Conservation (phyloP, 768 basidiomycete species). For the Boletales sp. region DNA sequence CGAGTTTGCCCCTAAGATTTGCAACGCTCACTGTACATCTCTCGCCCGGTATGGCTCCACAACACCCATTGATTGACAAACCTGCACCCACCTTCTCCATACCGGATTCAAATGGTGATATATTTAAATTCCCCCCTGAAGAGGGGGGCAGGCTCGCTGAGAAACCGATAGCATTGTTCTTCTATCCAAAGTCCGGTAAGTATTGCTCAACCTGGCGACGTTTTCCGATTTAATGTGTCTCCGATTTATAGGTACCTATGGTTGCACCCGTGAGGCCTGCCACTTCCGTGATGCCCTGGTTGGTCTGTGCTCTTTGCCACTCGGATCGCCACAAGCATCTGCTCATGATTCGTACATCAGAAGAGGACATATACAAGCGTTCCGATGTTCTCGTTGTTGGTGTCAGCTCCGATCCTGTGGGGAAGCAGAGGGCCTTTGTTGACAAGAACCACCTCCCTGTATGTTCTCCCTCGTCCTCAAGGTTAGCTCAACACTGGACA, state of each 20-base stretch:
- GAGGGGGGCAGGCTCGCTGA: conserved; percentile 33
- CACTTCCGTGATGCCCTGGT: conserved; percentile 76
- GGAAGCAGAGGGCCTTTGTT: conserved; percentile 71
- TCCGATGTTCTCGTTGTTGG: conserved; percentile 68
- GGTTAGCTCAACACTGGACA: background rate
- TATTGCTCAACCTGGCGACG: conserved; percentile 6
- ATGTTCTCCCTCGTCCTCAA: conserved; percentile 16
- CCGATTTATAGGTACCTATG: conserved; percentile 52
- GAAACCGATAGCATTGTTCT: conserved; percentile 69
- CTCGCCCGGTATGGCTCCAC: conserved; percentile 36
- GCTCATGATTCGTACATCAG: conserved; percentile 30
- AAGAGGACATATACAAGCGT: conserved; percentile 61
- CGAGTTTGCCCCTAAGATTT: too few relatives aligned
- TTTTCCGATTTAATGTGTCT: background rate
- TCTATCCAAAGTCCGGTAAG: conserved; percentile 70
- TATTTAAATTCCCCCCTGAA: conserved; percentile 58
- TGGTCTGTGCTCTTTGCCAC: conserved; percentile 36
- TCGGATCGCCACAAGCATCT: background rate
- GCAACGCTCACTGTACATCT: background rate
- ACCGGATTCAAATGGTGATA: conserved; percentile 57
- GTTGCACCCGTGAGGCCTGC: conserved; percentile 81
- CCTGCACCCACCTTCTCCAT: conserved; percentile 65
- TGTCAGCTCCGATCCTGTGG: conserved; percentile 67
- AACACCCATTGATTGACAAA: conserved; percentile 54
- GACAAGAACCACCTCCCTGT: conserved; percentile 67